Percentiles rank a stretch among this genome's conserved stretches.
Evolutionary conservation across 768 basidiomycete species (phyloP).

Genomic region (Leccinum subgranulosum): DNA sequence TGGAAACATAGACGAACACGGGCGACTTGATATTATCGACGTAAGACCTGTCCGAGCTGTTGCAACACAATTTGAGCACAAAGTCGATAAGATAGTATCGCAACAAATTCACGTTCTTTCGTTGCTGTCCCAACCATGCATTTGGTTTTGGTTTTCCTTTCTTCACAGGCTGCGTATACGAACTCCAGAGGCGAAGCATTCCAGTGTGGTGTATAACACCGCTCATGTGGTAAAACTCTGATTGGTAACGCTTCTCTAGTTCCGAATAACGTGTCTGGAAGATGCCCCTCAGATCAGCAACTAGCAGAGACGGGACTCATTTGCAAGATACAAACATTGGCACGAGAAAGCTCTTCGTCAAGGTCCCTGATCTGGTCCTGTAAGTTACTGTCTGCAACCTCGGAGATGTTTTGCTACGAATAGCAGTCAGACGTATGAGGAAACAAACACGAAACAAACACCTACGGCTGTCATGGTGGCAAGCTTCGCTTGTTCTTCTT

Average conservation of each 20-base stretch:
- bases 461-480: slow-evolving; percentile 45
- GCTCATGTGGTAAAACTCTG: slow-evolving; percentile 82
- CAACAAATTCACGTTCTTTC: slow-evolving; percentile 40
- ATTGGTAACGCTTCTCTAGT: slow-evolving; percentile 56
- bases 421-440: slow-evolving; percentile 3
- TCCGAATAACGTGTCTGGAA: slow-evolving; percentile 50
- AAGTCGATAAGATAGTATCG: not conserved
- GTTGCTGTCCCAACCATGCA: slow-evolving; percentile 70
- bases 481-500: slow-evolving; percentile 69
- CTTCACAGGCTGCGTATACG: slow-evolving; percentile 49
- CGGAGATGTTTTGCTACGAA: slow-evolving; percentile 49
- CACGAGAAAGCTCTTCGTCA: slow-evolving; percentile 57
- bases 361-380: slow-evolving; percentile 63
- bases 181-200: slow-evolving; percentile 59
- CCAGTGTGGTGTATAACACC: slow-evolving; percentile 70
- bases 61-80: not conserved
- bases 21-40: slow-evolving; percentile 13
- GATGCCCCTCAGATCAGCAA: slow-evolving; percentile 1
- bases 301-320: not conserved
- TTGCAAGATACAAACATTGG: slow-evolving; percentile 41
- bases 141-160: slow-evolving; percentile 47
- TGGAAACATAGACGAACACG: not conserved
- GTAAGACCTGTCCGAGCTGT: slow-evolving; percentile 31
- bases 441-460: slow-evolving; percentile 6
- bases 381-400: slow-evolving; percentile 68